Percentiles rank a stretch among this genome's conserved stretches.
Conservation (phyloP, 1,284 basidiomycete species). For the Exsudoporus floridanus region DNA sequence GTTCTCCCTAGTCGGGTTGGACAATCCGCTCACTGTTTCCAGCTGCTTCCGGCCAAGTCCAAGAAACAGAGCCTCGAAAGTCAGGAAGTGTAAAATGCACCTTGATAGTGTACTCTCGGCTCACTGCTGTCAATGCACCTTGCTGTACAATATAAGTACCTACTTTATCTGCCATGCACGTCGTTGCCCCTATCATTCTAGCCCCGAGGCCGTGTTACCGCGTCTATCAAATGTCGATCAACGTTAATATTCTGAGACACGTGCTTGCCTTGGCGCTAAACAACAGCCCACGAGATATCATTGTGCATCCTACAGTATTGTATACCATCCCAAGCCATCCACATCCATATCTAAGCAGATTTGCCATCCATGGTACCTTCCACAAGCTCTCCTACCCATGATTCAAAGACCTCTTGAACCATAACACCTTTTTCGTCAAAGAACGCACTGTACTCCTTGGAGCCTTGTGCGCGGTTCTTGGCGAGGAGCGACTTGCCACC, state of each 20-base stretch:
- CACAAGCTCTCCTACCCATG: slow-evolving; percentile 70
- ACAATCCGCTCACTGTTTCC: background rate
- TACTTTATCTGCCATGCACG: background rate
- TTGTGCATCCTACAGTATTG: slow-evolving; percentile 33
- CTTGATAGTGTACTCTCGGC: background rate
- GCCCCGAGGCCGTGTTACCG: background rate
- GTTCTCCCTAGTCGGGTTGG: background rate
- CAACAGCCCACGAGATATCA: slow-evolving; percentile 18
- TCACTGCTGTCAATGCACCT: slow-evolving; percentile 14
- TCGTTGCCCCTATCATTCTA: background rate
- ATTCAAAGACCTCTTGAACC: slow-evolving; percentile 68
- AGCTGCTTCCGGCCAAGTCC: slow-evolving; percentile 33
- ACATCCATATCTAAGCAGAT: slow-evolving; percentile 21
- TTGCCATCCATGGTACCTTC: slow-evolving; percentile 60
- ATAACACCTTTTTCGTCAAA: slow-evolving; percentile 71
- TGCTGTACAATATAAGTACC: background rate
- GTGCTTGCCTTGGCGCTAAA: background rate
- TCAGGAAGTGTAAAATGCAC: slow-evolving; percentile 30
- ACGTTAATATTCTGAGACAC: background rate
- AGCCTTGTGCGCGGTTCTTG: slow-evolving; percentile 54
- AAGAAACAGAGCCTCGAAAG: slow-evolving; percentile 37
- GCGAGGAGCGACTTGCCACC: slow-evolving; percentile 75
- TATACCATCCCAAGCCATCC: slow-evolving; percentile 14
- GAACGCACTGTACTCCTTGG: slow-evolving; percentile 60
- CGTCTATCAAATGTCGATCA: background rate